Conservation (phyloP, 352 stramenopile species). For the Blastocystis sp. region DNA sequence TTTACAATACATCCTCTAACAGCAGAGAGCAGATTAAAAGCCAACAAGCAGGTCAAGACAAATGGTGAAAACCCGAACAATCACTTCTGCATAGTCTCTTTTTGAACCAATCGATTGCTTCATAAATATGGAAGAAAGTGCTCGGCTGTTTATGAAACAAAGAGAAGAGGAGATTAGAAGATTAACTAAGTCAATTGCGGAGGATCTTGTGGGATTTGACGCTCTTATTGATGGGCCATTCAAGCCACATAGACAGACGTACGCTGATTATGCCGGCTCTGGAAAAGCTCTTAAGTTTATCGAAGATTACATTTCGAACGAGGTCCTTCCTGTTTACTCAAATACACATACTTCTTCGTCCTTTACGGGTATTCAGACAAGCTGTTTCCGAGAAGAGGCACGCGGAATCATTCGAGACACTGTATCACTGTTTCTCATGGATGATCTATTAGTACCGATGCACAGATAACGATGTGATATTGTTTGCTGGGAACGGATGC, state of each 20-base stretch:
- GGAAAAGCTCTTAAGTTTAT: conserved; percentile 77
- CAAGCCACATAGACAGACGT: conserved; percentile 74
- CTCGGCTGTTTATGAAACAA: conserved; percentile 21
- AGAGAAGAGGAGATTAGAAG: conserved; percentile 54
- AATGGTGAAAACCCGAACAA: not conserved
- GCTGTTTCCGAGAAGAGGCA: conserved; percentile 86
- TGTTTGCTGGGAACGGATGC: conserved; percentile 82
- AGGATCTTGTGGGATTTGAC: conserved; percentile 61
- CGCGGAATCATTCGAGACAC: conserved; percentile 83
- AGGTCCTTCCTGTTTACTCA: conserved; percentile 85
- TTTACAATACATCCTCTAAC: too few relatives aligned
- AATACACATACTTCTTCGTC: conserved; percentile 91
- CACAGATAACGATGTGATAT: conserved; percentile 77
- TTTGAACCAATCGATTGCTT: too few relatives aligned
- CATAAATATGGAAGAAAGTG: not conserved
- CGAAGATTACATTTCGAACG: conserved; percentile 77
- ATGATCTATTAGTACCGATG: conserved; percentile 51
- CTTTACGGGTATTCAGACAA: conserved; percentile 77
- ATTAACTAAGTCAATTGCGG: conserved; percentile 48
- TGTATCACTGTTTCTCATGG: not conserved
- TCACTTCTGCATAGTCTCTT: too few relatives aligned
- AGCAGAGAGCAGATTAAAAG: too few relatives aligned
- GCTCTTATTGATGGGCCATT: conserved; percentile 67
- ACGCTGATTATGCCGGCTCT: conserved; percentile 88
- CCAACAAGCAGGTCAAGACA: too few relatives aligned